A percentile compares a stretch with the other conserved stretches of the same genome.
Conservation (phyloP, 192 early-diverging fungal genomes). For the Podila horticola region DNA sequence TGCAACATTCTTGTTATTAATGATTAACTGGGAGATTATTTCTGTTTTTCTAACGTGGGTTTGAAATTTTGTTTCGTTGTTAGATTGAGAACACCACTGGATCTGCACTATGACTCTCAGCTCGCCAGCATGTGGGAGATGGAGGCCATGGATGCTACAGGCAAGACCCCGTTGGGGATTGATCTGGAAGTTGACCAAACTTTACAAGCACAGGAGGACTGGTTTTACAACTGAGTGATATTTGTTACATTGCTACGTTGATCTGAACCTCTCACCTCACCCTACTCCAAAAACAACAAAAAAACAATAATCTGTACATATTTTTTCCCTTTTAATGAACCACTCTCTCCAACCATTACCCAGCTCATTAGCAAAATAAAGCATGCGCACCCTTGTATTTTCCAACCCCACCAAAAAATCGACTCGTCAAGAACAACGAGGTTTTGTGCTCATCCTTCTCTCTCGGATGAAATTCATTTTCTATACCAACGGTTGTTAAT, state of each 20-base stretch:
- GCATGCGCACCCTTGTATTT: background rate
- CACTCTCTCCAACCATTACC: conserved; percentile 1
- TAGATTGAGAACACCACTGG: background rate
- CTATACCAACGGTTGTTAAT: too few species aligned
- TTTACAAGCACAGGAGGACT: background rate
- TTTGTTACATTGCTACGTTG: background rate
- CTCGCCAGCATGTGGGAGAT: too few species aligned
- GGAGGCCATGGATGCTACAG: too few species aligned
- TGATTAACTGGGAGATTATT: background rate
- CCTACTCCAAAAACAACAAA: background rate
- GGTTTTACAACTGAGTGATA: background rate
- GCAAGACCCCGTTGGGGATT: too few species aligned
- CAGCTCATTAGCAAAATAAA: too few species aligned
- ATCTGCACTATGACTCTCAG: too few species aligned
- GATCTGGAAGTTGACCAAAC: too few species aligned
- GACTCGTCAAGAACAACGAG: too few species aligned
- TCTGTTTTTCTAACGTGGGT: background rate
- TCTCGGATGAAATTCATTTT: background rate
- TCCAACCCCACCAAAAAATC: background rate
- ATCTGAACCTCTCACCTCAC: background rate
- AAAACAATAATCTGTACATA: background rate
- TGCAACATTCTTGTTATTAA: background rate
- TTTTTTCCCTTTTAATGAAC: background rate
- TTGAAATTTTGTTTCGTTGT: background rate
- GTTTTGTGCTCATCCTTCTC: too few species aligned